phyloP scores from a whole-genome alignment of 352 stramenopile genomes.

The Pythium volutum region DNA sequence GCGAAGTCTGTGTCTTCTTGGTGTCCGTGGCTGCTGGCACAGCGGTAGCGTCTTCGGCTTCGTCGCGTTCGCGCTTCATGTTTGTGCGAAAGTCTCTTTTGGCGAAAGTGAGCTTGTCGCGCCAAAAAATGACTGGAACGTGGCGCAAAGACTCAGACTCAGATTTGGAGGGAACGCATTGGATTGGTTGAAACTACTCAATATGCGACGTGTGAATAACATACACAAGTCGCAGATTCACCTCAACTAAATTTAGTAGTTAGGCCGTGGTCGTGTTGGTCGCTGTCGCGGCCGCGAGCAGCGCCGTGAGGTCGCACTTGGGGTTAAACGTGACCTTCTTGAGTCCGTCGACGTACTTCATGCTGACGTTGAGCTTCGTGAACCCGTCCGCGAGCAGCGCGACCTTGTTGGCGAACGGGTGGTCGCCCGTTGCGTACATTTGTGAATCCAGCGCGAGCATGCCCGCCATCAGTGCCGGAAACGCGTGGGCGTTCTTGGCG shows the following conservation, averaged over 20 bases:
- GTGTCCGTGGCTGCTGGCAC: background rate
- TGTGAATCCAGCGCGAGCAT: conserved; percentile 4
- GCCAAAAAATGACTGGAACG: background rate
- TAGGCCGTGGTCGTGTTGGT: no score
- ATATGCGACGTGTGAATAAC: background rate
- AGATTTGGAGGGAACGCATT: background rate
- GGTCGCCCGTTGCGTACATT: conserved; percentile 28
- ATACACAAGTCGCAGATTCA: background rate
- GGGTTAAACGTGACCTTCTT: conserved; percentile 25
- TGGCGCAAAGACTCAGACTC: background rate
- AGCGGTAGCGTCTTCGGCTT: background rate
- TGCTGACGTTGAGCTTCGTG: conserved; percentile 31
- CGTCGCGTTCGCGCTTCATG: conserved; percentile 15
- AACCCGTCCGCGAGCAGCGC: conserved; percentile 23
- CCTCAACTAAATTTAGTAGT: no score
- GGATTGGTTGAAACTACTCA: background rate
- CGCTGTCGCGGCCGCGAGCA: background rate
- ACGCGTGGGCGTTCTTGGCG: conserved; percentile 1
- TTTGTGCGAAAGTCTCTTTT: background rate
- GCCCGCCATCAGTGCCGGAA: background rate
- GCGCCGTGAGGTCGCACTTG: conserved; percentile 23
- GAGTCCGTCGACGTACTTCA: conserved; percentile 24
- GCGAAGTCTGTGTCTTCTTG: background rate
- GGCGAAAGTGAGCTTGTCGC: background rate
- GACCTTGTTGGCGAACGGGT: conserved; percentile 21